A percentile compares a stretch with the other conserved stretches of the same genome.
phyloP scores from a whole-genome alignment of 306 rosid genomes.

The Leucaena leucocephala region DNA sequence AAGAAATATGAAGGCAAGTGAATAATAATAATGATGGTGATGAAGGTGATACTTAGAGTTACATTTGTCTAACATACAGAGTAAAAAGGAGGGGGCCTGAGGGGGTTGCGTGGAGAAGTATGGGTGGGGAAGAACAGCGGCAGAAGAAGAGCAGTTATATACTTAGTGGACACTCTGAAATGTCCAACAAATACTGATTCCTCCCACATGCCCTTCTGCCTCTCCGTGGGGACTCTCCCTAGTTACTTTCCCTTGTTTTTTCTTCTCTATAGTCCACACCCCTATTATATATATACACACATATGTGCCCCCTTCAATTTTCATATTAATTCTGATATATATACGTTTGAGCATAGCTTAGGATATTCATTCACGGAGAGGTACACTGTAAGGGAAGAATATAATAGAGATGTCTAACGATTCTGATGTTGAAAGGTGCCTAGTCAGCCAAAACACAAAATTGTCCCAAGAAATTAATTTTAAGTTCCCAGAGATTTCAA shows the following conservation, averaged over 20 bases:
- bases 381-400: constrained; percentile 3
- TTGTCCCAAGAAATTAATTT: not conserved
- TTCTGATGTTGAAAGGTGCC: constrained; percentile 25
- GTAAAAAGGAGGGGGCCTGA: not conserved
- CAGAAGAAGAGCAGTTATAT: constrained; percentile 9
- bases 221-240: constrained; percentile 45
- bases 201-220: constrained; percentile 48
- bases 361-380: constrained; percentile 20
- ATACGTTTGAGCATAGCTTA: not conserved
- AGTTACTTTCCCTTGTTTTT: not conserved
- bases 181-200: constrained; percentile 44
- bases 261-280: not conserved
- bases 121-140: not conserved
- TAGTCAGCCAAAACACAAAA: not conserved
- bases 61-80: not conserved
- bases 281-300: not conserved
- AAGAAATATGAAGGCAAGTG: not conserved
- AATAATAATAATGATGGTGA: not conserved
- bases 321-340: not conserved
- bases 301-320: not conserved
- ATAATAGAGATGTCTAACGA: not conserved
- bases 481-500: constrained; percentile 5
- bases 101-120: not conserved
- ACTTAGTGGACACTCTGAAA: constrained; percentile 49
- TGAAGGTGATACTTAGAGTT: not conserved